Conservation (phyloP, 768 basidiomycete genomes). For the Suillus paluster region DNA sequence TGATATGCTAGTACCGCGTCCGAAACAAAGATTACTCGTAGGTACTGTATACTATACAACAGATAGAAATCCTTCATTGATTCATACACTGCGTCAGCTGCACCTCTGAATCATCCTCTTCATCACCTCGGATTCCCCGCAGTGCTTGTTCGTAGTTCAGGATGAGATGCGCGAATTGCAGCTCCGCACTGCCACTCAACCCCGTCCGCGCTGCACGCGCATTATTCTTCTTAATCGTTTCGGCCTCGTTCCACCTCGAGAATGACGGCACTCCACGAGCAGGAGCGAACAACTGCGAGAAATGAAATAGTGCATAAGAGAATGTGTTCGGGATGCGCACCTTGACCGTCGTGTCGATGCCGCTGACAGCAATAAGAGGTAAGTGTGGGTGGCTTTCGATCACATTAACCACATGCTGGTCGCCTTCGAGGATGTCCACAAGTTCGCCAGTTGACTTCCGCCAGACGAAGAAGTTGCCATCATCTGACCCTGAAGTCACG, state of each 20-base stretch:
- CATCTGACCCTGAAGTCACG: conserved; percentile 84
- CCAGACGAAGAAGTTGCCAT: conserved; percentile 90
- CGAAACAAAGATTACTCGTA: conserved; percentile 3
- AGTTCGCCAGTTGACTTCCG: conserved; percentile 65
- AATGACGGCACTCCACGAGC: conserved; percentile 49
- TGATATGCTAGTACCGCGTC: conserved; percentile 10
- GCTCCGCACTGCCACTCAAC: conserved; percentile 19
- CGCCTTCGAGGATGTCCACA: conserved; percentile 84
- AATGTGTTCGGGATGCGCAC: conserved; percentile 39
- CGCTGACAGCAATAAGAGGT: conserved; percentile 84
- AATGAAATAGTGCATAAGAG: conserved; percentile 1
- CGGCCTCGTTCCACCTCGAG: conserved; percentile 57
- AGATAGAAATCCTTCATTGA: conserved; percentile 24
- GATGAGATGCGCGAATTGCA: conserved; percentile 36
- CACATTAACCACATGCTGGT: conserved; percentile 81
- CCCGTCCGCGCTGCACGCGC: conserved; percentile 36
- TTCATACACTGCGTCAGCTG: conserved; percentile 32
- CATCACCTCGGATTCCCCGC: conserved; percentile 27
- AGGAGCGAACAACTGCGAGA: conserved; percentile 67
- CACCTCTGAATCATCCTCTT: conserved; percentile 25
- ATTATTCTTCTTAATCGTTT: conserved; percentile 63
- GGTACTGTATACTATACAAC: conserved; percentile 2
- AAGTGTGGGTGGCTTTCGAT: conserved; percentile 81
- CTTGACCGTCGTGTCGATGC: conserved; percentile 87
- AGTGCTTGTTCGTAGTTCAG: conserved; percentile 30